phyloP scores from a whole-genome alignment of 371 early-diverging fungal species.

The Mortierella sp. region DNA sequence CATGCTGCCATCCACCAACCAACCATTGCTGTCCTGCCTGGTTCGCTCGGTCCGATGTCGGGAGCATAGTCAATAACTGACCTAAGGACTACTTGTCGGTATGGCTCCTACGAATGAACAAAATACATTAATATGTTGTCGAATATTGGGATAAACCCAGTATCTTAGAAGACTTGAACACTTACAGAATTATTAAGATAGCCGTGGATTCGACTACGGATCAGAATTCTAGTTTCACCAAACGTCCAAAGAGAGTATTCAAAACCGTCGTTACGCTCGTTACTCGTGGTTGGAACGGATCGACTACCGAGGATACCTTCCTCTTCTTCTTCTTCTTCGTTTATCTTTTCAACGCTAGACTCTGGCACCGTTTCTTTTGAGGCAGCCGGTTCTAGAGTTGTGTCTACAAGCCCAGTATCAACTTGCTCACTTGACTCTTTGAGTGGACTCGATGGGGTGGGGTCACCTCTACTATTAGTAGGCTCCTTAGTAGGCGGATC shows the following conservation, averaged over 20 bases:
- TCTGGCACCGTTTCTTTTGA: not conserved
- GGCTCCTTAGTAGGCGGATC: not conserved
- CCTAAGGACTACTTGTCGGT: slow-evolving; percentile 41
- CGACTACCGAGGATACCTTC: slow-evolving; percentile 30
- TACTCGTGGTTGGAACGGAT: not conserved
- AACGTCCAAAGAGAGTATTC: slow-evolving; percentile 55
- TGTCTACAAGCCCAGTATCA: not conserved
- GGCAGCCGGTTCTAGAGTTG: not conserved
- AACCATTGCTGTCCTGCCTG: slow-evolving; percentile 26
- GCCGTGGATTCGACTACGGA: slow-evolving; percentile 50
- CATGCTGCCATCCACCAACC: slow-evolving; percentile 57
- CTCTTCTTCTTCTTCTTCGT: slow-evolving; percentile 14
- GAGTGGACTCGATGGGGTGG: not conserved
- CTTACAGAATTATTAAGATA: slow-evolving; percentile 38
- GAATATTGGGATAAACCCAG: not conserved
- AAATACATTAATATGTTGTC: not conserved
- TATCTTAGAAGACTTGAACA: not conserved
- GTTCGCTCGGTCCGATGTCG: slow-evolving; percentile 29
- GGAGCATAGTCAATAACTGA: slow-evolving; percentile 46
- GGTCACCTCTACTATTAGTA: not conserved
- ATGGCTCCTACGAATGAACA: slow-evolving; percentile 15
- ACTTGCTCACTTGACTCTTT: not conserved
- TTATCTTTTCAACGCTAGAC: not conserved
- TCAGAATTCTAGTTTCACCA: slow-evolving; percentile 37
- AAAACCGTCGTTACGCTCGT: slow-evolving; percentile 18